phyloP scores from a whole-genome alignment of 2,329 filamentous ascomycete species.

The Fusarium zealandicum region DNA sequence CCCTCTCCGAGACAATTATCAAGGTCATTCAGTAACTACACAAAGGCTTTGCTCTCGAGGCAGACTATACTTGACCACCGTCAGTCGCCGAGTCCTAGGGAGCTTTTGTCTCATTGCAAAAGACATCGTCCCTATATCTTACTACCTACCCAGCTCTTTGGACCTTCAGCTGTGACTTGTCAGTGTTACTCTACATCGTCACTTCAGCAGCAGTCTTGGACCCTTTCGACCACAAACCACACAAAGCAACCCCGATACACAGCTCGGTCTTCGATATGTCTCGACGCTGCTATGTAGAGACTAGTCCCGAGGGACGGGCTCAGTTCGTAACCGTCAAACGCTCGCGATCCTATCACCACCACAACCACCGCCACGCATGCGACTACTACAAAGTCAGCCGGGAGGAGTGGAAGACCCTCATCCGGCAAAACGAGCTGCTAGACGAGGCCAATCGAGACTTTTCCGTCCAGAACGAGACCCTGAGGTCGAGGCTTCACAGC shows the following conservation, averaged over 20 bases:
- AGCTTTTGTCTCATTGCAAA: not conserved
- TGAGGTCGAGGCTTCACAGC: slow-evolving; percentile 48
- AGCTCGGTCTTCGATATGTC: slow-evolving; percentile 42
- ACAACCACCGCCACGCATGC: slow-evolving; percentile 43
- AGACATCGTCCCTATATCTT: slow-evolving; percentile 21
- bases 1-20: slow-evolving; percentile 32
- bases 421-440: slow-evolving; percentile 48
- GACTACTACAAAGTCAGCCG: slow-evolving; percentile 48
- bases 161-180: not conserved
- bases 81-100: slow-evolving; percentile 5
- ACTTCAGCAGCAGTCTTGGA: slow-evolving; percentile 2
- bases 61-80: slow-evolving; percentile 20
- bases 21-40: slow-evolving; percentile 31
- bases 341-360: slow-evolving; percentile 48
- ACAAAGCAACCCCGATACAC: not conserved
- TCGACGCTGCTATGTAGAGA: slow-evolving; percentile 49
- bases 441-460: slow-evolving; percentile 48
- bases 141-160: slow-evolving; percentile 5
- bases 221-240: not conserved
- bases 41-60: slow-evolving; percentile 8
- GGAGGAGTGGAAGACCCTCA: slow-evolving; percentile 48
- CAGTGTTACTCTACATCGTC: not conserved
- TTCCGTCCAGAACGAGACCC: slow-evolving; percentile 41
- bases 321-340: slow-evolving; percentile 52
- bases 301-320: slow-evolving; percentile 43